These are phyloP conservation scores for Quercus dentata DNA, from an alignment of 306 rosid genomes.

Conservation along the genomic window DNA sequence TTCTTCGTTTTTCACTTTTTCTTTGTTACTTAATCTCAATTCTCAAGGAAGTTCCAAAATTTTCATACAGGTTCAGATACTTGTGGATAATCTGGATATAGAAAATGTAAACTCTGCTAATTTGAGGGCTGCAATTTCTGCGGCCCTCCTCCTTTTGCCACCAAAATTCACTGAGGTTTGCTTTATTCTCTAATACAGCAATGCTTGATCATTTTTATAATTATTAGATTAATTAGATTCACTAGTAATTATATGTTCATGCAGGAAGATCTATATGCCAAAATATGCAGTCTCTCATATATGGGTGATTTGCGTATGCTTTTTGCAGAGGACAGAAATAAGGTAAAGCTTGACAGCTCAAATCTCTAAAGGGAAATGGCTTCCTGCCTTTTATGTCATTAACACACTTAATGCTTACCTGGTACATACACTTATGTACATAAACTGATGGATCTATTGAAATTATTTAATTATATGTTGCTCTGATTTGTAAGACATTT, in stretches of 20 bases:
- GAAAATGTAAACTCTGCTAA: constrained; percentile 55
- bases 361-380: constrained; percentile 6
- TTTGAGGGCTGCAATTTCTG: constrained; percentile 78
- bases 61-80: constrained; percentile 58
- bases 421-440: background rate
- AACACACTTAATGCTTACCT: constrained; percentile 6
- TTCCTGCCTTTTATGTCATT: constrained; percentile 6
- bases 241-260: constrained; percentile 7
- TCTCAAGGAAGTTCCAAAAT: background rate
- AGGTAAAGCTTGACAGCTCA: constrained; percentile 48
- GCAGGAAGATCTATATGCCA: constrained; percentile 91
- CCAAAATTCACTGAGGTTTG: constrained; percentile 73
- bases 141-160: constrained; percentile 91
- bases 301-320: constrained; percentile 88
- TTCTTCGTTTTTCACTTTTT: background rate
- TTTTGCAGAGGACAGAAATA: constrained; percentile 90
- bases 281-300: constrained; percentile 89
- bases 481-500: background rate
- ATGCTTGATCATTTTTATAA: constrained; percentile 6
- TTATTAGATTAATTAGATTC: constrained; percentile 15
- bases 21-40: background rate
- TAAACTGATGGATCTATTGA: constrained; percentile 4
- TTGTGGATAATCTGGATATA: constrained; percentile 64
- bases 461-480: constrained; percentile 11
- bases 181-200: constrained; percentile 11